Percentiles rank a stretch among this genome's conserved stretches.
phyloP scores from a whole-genome alignment of 495 filamentous ascomycete genomes.

The Neurospora sp. region DNA sequence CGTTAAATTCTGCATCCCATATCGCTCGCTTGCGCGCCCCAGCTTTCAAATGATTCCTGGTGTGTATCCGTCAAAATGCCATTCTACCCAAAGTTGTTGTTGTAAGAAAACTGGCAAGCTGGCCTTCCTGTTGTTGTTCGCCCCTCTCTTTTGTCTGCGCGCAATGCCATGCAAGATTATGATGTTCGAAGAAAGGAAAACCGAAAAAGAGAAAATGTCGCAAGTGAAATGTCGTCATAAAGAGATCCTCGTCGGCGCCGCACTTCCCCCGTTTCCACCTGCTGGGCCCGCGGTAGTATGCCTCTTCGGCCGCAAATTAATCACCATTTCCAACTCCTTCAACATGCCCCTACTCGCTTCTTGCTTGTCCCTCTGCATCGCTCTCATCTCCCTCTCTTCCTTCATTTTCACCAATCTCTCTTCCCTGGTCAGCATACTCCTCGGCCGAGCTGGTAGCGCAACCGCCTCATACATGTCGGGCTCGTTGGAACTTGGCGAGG shows the following conservation, averaged over 20 bases:
- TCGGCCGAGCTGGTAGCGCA: conserved; percentile 58
- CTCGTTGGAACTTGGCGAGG: conserved; percentile 31
- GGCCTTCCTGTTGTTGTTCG: neutral
- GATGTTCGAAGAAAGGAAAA: neutral
- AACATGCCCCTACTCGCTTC: conserved; percentile 84
- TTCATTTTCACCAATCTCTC: conserved; percentile 83
- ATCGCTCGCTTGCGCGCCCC: neutral
- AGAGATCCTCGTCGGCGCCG: conserved; percentile 17
- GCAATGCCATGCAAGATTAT: neutral
- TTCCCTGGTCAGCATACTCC: conserved; percentile 68
- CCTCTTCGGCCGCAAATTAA: conserved; percentile 58
- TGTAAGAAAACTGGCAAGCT: neutral
- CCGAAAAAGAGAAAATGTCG: neutral
- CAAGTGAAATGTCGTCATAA: conserved; percentile 20
- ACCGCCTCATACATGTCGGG: conserved; percentile 90
- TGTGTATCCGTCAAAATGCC: neutral
- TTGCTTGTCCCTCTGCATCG: conserved; percentile 53
- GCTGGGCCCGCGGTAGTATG: neutral
- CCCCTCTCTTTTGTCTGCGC: neutral
- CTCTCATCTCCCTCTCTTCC: conserved; percentile 68
- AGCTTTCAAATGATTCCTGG: neutral
- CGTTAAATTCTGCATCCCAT: neutral
- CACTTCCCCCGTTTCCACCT: neutral
- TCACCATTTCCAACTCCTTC: conserved; percentile 78
- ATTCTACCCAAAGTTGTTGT: neutral